Evolutionary conservation across 345 rosid genomes (phyloP).

Genomic region (Eucalyptus sp.): DNA sequence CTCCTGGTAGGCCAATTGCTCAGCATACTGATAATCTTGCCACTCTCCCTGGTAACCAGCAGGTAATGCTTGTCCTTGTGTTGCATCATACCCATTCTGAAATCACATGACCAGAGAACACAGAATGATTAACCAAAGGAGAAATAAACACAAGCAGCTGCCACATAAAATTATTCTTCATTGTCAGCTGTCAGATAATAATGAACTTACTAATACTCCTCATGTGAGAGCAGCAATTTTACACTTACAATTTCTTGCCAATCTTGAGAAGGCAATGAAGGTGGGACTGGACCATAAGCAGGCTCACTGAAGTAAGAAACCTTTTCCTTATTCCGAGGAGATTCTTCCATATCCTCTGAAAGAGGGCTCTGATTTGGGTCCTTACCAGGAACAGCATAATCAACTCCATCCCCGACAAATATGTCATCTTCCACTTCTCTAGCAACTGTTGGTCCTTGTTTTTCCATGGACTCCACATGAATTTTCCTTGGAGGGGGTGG

Average conservation of each 20-base stretch:
- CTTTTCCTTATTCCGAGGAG: slow-evolving; percentile 82
- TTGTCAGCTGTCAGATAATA: background rate
- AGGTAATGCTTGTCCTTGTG: slow-evolving; percentile 67
- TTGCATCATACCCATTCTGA: slow-evolving; percentile 68
- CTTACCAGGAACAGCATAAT: slow-evolving; percentile 70
- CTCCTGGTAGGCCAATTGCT: slow-evolving; percentile 72
- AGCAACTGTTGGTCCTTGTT: slow-evolving; percentile 40
- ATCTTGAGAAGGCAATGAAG: slow-evolving; percentile 54
- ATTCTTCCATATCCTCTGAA: slow-evolving; percentile 98
- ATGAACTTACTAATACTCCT: background rate
- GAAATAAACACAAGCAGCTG: background rate
- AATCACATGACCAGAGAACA: background rate
- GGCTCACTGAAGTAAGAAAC: slow-evolving; percentile 63
- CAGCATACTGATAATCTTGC: slow-evolving; percentile 88
- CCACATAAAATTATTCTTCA: background rate
- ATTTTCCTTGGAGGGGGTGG: slow-evolving; percentile 47
- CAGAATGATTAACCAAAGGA: background rate
- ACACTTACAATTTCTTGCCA: slow-evolving; percentile 76
- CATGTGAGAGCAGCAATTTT: background rate
- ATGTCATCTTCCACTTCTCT: slow-evolving; percentile 80
- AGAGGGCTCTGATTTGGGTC: slow-evolving; percentile 76
- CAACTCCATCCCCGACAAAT: slow-evolving; percentile 79
- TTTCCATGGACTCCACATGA: slow-evolving; percentile 37
- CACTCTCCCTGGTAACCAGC: slow-evolving; percentile 75
- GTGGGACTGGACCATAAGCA: slow-evolving; percentile 72